Evolutionary conservation across 169 alveolate species (phyloP).

Genomic region (Amoebophrya sp.): DNA sequence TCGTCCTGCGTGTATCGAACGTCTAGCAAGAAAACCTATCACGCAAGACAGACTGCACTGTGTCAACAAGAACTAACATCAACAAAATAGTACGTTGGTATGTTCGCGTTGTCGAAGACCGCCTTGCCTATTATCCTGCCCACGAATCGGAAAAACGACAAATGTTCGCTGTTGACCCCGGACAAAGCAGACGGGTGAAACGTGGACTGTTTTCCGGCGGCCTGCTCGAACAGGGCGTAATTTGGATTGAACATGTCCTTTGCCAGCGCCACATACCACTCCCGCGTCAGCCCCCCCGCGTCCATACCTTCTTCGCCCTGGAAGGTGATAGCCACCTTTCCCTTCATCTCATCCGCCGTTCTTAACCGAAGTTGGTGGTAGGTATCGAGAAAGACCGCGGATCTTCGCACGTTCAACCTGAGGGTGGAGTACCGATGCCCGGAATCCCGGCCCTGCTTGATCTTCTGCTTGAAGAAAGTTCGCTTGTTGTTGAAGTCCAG

Average conservation of each 20-base stretch:
- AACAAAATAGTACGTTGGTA: not conserved
- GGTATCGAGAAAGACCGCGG: slow-evolving; percentile 88
- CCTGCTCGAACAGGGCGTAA: slow-evolving; percentile 83
- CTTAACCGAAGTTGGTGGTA: slow-evolving; percentile 77
- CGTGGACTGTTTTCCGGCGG: not conserved
- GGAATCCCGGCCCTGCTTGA: slow-evolving; percentile 69
- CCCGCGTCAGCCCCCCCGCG: slow-evolving; percentile 99
- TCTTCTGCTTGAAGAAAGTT: slow-evolving; percentile 78
- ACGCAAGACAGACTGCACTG: no score
- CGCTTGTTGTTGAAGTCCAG: slow-evolving; percentile 92
- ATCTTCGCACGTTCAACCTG: slow-evolving; percentile 82
- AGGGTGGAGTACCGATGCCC: slow-evolving; percentile 58
- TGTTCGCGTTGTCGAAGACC: slow-evolving; percentile 39
- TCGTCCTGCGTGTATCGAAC: no score
- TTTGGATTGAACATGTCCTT: slow-evolving; percentile 96
- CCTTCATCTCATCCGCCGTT: slow-evolving; percentile 83
- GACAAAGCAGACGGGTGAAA: slow-evolving; percentile 92
- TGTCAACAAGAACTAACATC: no score
- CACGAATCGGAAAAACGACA: slow-evolving; percentile 89
- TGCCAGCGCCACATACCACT: slow-evolving; percentile 91
- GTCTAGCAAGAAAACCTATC: no score
- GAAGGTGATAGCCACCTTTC: slow-evolving; percentile 81
- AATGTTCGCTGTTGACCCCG: slow-evolving; percentile 87
- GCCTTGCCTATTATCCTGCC: slow-evolving; percentile 96
- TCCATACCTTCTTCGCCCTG: slow-evolving; percentile 97